Evolutionary conservation across 257 asterid genomes (phyloP).

Genomic region (Fraxinus excelsior): DNA sequence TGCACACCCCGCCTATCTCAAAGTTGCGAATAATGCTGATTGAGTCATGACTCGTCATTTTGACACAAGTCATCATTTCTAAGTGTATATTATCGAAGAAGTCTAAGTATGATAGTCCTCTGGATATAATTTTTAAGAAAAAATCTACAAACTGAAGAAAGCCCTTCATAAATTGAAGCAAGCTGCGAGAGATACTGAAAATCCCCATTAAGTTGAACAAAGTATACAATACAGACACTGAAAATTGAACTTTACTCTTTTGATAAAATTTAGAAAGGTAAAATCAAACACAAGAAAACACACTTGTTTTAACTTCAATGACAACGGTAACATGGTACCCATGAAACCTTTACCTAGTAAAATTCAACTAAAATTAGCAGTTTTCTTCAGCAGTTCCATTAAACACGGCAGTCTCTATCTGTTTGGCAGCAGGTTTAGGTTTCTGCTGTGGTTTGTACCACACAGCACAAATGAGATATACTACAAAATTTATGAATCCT

Average conservation of each 20-base stretch:
- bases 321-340: not conserved
- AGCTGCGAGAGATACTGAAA: not conserved
- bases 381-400: constrained; percentile 39
- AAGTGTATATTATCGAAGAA: no score
- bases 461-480: constrained; percentile 60
- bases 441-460: constrained; percentile 58
- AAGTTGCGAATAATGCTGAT: no score
- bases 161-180: not conserved
- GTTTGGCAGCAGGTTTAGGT: constrained; percentile 26
- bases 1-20: not conserved
- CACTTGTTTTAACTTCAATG: not conserved
- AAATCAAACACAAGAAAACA: not conserved
- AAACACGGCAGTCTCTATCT: constrained; percentile 32
- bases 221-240: not conserved
- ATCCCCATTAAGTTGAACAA: not conserved
- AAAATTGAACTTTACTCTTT: not conserved
- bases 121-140: no score
- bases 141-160: not conserved
- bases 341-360: not conserved
- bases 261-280: not conserved
- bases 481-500: constrained; percentile 55
- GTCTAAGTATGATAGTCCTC: no score
- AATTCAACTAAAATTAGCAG: constrained; percentile 28
- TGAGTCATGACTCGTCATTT: no score
- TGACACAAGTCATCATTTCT: no score